Base-by-base conservation (phyloP, 257 asterid species). In the Ajuga chamaepitys region DNA sequence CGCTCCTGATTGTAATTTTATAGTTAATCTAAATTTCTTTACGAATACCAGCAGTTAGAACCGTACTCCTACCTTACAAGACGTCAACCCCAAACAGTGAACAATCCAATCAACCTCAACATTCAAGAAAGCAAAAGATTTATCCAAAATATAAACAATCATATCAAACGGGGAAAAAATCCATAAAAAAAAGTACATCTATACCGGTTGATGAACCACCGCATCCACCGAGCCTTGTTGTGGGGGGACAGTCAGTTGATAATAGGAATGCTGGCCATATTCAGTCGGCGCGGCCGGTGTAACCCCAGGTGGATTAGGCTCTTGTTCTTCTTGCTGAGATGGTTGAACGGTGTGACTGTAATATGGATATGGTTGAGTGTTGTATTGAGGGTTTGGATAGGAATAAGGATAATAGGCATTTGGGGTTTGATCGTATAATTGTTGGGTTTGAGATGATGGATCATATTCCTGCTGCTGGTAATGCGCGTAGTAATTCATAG, bases 291-390 rank as follows among this genome's bases (percentile, higher is more conserved):
- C 66, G 9, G 60, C 70, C 66, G 62, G 71, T 11, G 86, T 26
- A 28, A 85, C 84, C 46, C 88, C 91, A 14, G 88, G 91, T 24
- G 91, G 88, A 41, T 78, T 64, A 42, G 81, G 81, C 74, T 77
- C 77, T 66, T 82, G 81, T 20, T 58, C 60, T 28, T 37, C 70
- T 22, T 63, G 81, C 45, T 75, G 84, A 7, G 79, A 66, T 45
- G 77, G 74, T 28, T 78, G 72, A 22, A 70, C 74, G 32, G 42
- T 7, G 70, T 64, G 68, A 69, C 64, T 71, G 3, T 54, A 69
- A 22, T 80, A 77, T 0, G 77, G n/a, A 46, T 74, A 58, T 22
- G 67, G 85, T 7, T 68, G 82, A 44, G 45, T 17, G 45, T 32
- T 30, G 76, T 59, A 70, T 53, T 75, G 82, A 50, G 71, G 78